Base-by-base conservation (phyloP, 495 filamentous ascomycete species). In the Apodospora peruviana region DNA sequence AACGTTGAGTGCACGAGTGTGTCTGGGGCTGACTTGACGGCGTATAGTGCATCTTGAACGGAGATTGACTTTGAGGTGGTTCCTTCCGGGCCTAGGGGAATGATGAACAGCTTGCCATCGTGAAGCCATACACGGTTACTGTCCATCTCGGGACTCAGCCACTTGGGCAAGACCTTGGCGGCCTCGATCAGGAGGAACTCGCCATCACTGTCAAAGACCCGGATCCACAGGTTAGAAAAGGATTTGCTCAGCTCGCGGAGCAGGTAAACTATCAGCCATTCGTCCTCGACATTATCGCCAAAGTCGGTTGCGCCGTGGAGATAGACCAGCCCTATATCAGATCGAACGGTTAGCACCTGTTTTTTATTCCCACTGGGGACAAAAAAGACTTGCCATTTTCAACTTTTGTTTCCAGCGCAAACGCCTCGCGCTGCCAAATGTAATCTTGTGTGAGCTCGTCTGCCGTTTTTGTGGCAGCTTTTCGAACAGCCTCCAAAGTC, bases 131-230 rank as follows among this genome's bases (percentile, higher is more conserved):
- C 88, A 41, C 93, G 75, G 65, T 95, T 86, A 52, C 84, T 78
- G 45, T 91, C 88, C 11, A 93, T 82, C 50, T 96, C 93, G 0
- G 94, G 94, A 55, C 87, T 95, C 45, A 98, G 67, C 93, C 93
- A 97, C 32, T 76, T 80, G 12, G 94, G 93, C 1, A 96, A 71
- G 12, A 82, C 82, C 40, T 87, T 90, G 16, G 94, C 91, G 25
- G 93, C 94, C 69, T 98, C 93, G 57, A 96, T 84, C 40, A 97
- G 80, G 27, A 98, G 77, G 57, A 98, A 98, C 59, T 98, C 88
- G 50, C 93, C 93, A 70, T 97, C 94, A 20, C 81, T 83, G 64
- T 98, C 93, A 52, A 75, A 80, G 4, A 95, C 78, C 40, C 84
- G 79, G 35, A 90, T 76, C 93, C 91, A 97, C 7, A 91, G 70